phyloP scores from a whole-genome alignment of 495 filamentous ascomycete genomes.

The Neurospora sp. region DNA sequence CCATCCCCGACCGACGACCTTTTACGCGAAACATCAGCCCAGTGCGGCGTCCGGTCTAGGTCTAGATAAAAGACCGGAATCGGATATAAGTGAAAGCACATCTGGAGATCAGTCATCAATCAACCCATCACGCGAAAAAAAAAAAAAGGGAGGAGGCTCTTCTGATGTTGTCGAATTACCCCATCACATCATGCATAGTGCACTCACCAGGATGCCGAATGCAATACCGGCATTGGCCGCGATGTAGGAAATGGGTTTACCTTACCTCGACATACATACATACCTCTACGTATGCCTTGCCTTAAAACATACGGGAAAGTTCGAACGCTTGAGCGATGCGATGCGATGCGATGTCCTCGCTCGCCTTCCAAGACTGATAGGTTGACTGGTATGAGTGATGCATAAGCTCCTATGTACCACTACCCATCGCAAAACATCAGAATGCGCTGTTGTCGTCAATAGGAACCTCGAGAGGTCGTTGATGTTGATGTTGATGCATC shows the following conservation, averaged over 20 bases:
- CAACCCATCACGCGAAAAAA: neutral
- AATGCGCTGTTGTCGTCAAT: neutral
- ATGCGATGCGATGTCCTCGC: neutral
- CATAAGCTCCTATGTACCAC: neutral
- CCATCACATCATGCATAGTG: neutral
- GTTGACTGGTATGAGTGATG: neutral
- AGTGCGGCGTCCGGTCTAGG: neutral
- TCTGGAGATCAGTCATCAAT: neutral
- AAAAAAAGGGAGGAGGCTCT: neutral
- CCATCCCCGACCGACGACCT: neutral
- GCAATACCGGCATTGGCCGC: neutral
- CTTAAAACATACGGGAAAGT: neutral
- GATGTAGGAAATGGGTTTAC: neutral
- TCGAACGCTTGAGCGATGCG: neutral
- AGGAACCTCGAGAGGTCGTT: neutral
- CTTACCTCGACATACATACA: neutral
- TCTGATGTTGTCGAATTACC: neutral
- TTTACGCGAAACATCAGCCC: neutral
- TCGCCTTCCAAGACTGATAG: neutral
- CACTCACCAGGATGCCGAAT: neutral
- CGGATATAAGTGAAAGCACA: neutral
- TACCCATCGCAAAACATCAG: neutral
- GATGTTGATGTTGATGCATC: neutral
- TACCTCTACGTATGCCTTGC: neutral
- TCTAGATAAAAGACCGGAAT: neutral